A percentile compares a stretch with the other conserved stretches of the same genome.
Conservation (phyloP, 805 yeast species). For the Wickerhamiella domercqiae region DNA sequence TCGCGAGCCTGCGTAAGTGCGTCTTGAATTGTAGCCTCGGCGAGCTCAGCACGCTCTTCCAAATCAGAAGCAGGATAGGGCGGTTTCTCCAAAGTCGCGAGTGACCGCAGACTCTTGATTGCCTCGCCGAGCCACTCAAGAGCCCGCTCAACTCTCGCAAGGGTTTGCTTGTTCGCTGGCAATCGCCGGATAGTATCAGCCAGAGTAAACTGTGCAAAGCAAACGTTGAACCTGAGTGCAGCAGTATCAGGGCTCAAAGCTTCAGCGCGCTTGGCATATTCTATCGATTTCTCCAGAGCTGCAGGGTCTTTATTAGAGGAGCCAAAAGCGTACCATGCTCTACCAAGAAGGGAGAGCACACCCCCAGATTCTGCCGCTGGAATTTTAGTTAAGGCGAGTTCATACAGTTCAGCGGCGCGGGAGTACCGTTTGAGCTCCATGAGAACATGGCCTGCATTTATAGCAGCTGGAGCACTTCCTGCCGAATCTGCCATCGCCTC, state of each 20-base stretch:
- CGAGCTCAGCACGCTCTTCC: conserved; percentile 75
- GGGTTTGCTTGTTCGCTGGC: conserved; percentile 40
- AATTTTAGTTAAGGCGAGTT: conserved; percentile 42
- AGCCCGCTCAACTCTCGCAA: conserved; percentile 45
- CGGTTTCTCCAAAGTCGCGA: conserved; percentile 45
- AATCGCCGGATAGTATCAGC: conserved; percentile 67
- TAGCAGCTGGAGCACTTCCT: conserved; percentile 57
- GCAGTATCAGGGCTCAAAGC: conserved; percentile 30
- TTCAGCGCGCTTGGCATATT: conserved; percentile 34
- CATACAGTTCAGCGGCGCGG: conserved; percentile 79
- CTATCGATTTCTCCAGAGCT: conserved; percentile 45
- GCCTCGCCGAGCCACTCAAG: conserved; percentile 46
- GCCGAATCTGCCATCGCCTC: conserved; percentile 64
- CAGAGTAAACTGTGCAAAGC: conserved; percentile 69
- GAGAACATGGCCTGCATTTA: conserved; percentile 79
- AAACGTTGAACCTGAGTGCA: conserved; percentile 53
- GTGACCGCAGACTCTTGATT: conserved; percentile 38
- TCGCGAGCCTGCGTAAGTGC: conserved; percentile 55
- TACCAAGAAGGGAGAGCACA: conserved; percentile 15
- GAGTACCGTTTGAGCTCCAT: conserved; percentile 67
- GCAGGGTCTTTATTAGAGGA: conserved; percentile 18
- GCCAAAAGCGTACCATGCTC: conserved; percentile 39
- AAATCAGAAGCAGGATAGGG: conserved; percentile 72
- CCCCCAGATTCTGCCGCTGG: conserved; percentile 24
- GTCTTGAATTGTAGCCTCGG: conserved; percentile 55